Base-by-base conservation (phyloP, 2,329 filamentous ascomycete genomes). In the Calonectria montana region DNA sequence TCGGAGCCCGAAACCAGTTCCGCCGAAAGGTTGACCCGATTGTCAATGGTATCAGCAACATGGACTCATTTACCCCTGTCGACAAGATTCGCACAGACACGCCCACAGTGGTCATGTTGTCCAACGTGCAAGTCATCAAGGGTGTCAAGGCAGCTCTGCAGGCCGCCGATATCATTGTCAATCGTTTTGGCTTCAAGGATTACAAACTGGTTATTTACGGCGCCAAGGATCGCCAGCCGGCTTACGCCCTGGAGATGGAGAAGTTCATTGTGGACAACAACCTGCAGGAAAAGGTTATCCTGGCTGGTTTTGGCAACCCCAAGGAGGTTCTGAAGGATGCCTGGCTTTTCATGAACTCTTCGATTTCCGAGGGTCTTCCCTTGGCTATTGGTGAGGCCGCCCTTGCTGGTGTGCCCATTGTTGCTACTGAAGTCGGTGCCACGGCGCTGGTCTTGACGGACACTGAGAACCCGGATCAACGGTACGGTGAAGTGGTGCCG, bases 271-370 rank as follows among this genome's bases (percentile, higher is more conserved):
- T 65, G 3, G 74, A 76, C 16, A 63, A 65, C 16, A 63, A 65
- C 8, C 67, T 76, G 2, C 21, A 27, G 3, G 73, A 55, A 8
- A 76, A 67, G 35, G 73, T 74, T 35, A 21, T 76, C 18, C 64
- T 76, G 15, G 74, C 73, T 2, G 73, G 74, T 21, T 75, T 75
- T 23, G 74, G 74, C 9, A 67, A 75, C 35, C 74, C 74, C 7
- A 76, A 73, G 15, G 71, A 73, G 31, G 73, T 76, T 0, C 67
- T 76, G 2, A 71, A 76, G 45, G 74, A 76, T n/a, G 73, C 74
- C 3, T 76, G 74, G 74, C 61, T 76, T 16, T 76, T 76, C 13
- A 75, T 76, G 74, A 76, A 76, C 65, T 76, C 74, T 4, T 76
- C 73, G 7, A 76, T 75, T 39, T 76, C 74, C 0, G 74, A 76